phyloP scores from a whole-genome alignment of 2,329 filamentous ascomycete genomes.

The Monosporascus ibericus region DNA sequence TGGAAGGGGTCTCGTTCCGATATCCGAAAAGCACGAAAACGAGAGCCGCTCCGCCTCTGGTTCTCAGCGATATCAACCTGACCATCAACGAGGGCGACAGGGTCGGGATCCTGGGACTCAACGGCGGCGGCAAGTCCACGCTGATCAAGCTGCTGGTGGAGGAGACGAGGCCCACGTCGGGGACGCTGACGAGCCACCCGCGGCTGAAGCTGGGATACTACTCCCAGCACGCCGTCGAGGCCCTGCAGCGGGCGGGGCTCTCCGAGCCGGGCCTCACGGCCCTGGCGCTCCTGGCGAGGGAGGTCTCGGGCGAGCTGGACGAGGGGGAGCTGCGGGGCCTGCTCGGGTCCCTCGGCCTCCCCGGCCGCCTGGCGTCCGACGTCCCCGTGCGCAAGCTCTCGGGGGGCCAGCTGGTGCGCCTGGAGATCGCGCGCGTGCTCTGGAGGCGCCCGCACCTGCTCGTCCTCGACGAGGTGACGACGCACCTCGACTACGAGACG shows the following conservation, averaged over 20 bases:
- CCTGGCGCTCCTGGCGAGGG: conserved; percentile 53
- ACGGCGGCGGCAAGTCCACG: conserved; percentile 78
- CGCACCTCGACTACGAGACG: conserved; percentile 78
- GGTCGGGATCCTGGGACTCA: conserved; percentile 70
- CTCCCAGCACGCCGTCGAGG: conserved; percentile 72
- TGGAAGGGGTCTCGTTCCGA: conserved; percentile 63
- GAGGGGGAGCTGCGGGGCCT: conserved; percentile 65
- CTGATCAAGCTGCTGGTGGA: conserved; percentile 66
- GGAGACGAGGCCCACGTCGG: conserved; percentile 50
- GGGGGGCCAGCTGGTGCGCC: conserved; percentile 68
- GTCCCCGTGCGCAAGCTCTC: conserved; percentile 68
- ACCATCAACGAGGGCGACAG: conserved; percentile 69
- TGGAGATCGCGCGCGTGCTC: conserved; percentile 62
- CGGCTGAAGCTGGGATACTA: conserved; percentile 69
- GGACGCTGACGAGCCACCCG: conserved; percentile 60
- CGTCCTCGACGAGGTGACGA: conserved; percentile 76
- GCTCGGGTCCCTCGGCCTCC: conserved; percentile 63
- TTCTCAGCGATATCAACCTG: conserved; percentile 59
- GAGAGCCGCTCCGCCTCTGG: conserved; percentile 30
- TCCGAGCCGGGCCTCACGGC: conserved; percentile 53
- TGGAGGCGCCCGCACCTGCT: conserved; percentile 65
- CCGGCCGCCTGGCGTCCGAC: conserved; percentile 65
- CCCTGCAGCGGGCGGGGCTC: conserved; percentile 50
- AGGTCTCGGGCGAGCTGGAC: conserved; percentile 44
- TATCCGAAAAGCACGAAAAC: conserved; percentile 38